Conservation (phyloP, 371 early-diverging fungal genomes). For the Apophysomyces sp. region DNA sequence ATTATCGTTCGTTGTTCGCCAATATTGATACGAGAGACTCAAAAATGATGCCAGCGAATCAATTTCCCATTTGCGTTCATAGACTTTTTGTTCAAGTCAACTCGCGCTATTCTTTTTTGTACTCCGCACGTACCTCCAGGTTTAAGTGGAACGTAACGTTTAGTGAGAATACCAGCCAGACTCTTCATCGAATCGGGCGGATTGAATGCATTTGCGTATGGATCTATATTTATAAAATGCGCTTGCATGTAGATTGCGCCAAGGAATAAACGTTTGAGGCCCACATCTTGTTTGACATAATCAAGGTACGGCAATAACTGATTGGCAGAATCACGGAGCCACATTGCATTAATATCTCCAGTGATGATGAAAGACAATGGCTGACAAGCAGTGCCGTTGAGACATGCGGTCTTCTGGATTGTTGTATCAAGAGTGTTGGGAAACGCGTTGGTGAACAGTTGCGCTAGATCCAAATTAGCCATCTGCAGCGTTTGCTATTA, state of each 20-base stretch:
- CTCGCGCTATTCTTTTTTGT: background rate
- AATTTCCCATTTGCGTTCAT: conserved; percentile 53
- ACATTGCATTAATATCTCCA: conserved; percentile 71
- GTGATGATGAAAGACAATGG: conserved; percentile 63
- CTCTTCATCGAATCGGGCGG: conserved; percentile 20
- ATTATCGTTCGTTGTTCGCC: conserved; percentile 39
- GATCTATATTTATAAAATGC: conserved; percentile 47
- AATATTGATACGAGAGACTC: conserved; percentile 43
- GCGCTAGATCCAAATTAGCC: conserved; percentile 46
- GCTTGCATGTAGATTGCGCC: conserved; percentile 59
- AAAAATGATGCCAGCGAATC: conserved; percentile 59
- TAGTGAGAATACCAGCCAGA: background rate
- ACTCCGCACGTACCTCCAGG: conserved; percentile 16
- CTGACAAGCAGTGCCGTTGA: conserved; percentile 17
- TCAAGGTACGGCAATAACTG: conserved; percentile 59
- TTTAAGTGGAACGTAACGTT: background rate
- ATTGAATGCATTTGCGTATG: conserved; percentile 53
- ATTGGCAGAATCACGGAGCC: conserved; percentile 70
- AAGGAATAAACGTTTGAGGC: conserved; percentile 42
- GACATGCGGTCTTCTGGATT: conserved; percentile 30
- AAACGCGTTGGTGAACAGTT: conserved; percentile 50
- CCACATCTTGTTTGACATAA: conserved; percentile 35
- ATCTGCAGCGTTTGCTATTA: conserved; percentile 20
- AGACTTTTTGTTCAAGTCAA: conserved; percentile 19
- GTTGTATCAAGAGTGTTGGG: conserved; percentile 70